phyloP scores from a whole-genome alignment of 163 green algal species.

The Volvox carteri region DNA sequence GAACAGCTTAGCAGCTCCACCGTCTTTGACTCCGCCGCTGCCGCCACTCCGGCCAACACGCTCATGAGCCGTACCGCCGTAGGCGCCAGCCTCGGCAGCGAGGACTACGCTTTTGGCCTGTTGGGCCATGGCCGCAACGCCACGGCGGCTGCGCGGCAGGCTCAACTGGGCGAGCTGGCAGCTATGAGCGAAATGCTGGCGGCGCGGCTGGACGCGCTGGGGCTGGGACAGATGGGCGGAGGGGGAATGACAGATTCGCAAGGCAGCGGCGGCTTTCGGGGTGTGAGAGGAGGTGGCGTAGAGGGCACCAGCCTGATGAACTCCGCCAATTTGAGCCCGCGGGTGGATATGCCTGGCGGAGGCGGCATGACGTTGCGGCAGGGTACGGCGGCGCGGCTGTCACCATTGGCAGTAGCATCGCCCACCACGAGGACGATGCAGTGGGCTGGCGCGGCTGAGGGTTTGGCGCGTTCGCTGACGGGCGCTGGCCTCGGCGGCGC shows the following conservation, averaged over 20 bases:
- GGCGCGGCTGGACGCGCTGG: constrained; percentile 32
- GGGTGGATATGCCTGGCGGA: background rate
- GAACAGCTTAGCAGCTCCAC: constrained; percentile 45
- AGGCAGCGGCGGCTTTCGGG: background rate
- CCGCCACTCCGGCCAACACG: background rate
- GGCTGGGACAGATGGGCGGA: background rate
- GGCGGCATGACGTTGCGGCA: background rate
- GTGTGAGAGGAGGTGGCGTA: background rate
- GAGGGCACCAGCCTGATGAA: background rate
- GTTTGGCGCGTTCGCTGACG: background rate
- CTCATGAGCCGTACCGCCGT: background rate
- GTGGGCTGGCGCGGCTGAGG: background rate
- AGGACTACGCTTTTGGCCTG: background rate
- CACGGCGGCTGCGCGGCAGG: background rate
- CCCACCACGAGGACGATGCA: background rate
- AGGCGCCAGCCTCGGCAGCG: background rate
- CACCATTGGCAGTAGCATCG: background rate
- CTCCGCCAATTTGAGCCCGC: constrained; percentile 4
- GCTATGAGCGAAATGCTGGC: constrained; percentile 31
- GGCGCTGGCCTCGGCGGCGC: background rate
- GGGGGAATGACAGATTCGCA: background rate
- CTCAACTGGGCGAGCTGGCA: constrained; percentile 48
- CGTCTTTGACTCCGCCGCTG: background rate
- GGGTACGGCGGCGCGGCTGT: background rate
- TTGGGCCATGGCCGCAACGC: background rate